Evolutionary conservation across 1,139 yeast species (phyloP), one percentile per base, ranked within the genome.

Genomic region (Debaryomyces sp.): DNA sequence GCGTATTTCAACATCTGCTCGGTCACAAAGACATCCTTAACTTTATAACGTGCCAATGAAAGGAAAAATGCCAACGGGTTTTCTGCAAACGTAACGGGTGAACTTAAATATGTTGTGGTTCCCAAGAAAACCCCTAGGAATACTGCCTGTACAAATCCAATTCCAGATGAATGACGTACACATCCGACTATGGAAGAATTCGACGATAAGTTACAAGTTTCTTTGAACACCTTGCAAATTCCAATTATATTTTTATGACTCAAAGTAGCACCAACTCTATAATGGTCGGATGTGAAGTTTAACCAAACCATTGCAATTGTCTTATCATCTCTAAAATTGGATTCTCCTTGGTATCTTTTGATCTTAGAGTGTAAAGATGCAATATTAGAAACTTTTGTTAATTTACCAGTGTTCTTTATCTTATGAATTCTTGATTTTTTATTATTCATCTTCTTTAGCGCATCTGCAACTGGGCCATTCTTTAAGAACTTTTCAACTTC

Each of bases 121-220:
- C 99, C 99, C 48, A 90, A 72, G 60, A 85, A 94, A 0, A 88
- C 84, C 7, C 99, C 99, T 58, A 94, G 68, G 34, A 92, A 68
- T 48, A 85, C 84, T 12, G 96, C 80, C 62, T 90, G 95, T 29
- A 94, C 71, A 62, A 95, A 92, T 0, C 99, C 99, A 41, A 92
- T 70, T 0, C 98, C 98, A 2, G 81, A 70, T 0, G 91, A 81
- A 57, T 92, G 95, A 44, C 96, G 82, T 7, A 89, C 96, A 66
- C 97, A 85, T 0, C 97, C 96, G 40, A 94, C 78, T 9, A 94
- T 75, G 0, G 97, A 85, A 39, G 84, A 81, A 30, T 82, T 79
- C 39, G 89, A 80, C 8, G 85, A 80, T 70, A 94, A 75, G 56
- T 89, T 94, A 59, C 96, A 89, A 0, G 98, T 92, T 62, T 94